Evolutionary conservation across 2,329 filamentous ascomycete species (phyloP).

Genomic region (Colletotrichum musae): DNA sequence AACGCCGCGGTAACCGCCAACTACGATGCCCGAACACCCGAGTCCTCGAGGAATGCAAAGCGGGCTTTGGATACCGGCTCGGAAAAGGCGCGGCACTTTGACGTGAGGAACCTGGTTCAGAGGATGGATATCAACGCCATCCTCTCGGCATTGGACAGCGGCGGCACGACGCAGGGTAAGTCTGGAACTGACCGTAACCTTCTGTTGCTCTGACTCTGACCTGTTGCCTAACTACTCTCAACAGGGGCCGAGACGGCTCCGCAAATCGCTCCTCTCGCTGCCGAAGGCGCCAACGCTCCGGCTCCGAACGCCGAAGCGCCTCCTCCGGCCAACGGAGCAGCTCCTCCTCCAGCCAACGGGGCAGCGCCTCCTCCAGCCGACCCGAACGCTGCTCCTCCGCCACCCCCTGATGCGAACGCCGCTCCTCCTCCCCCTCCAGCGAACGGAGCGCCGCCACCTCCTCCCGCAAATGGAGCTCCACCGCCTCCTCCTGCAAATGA

Average conservation of each 20-base stretch:
- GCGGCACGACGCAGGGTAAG: constrained; percentile 12
- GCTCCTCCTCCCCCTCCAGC: constrained; percentile 13
- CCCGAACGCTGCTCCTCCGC: neutral
- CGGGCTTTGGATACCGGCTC: constrained; percentile 26
- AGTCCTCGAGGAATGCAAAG: constrained; percentile 24
- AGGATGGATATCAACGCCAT: constrained; percentile 20
- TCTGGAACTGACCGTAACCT: neutral
- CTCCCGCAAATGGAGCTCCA: neutral
- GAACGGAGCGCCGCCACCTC: neutral
- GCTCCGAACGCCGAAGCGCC: neutral
- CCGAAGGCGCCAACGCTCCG: constrained; percentile 16
- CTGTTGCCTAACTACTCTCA: neutral
- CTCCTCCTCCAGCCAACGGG: constrained; percentile 4
- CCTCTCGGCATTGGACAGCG: constrained; percentile 12
- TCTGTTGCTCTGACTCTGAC: neutral
- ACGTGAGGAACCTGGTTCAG: constrained; percentile 25
- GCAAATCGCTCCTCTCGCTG: constrained; percentile 10
- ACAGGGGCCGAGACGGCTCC: neutral
- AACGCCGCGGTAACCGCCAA: constrained; percentile 30
- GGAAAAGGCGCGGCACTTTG: neutral
- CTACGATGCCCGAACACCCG: constrained; percentile 19
- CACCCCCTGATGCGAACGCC: constrained; percentile 4
- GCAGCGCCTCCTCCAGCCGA: too few relatives aligned
- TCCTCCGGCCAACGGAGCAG: neutral
- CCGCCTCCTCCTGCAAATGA: neutral